Percentiles rank a stretch among this genome's conserved stretches.
phyloP scores from a whole-genome alignment of 139 green algal genomes.

The Picochlorum sp. region DNA sequence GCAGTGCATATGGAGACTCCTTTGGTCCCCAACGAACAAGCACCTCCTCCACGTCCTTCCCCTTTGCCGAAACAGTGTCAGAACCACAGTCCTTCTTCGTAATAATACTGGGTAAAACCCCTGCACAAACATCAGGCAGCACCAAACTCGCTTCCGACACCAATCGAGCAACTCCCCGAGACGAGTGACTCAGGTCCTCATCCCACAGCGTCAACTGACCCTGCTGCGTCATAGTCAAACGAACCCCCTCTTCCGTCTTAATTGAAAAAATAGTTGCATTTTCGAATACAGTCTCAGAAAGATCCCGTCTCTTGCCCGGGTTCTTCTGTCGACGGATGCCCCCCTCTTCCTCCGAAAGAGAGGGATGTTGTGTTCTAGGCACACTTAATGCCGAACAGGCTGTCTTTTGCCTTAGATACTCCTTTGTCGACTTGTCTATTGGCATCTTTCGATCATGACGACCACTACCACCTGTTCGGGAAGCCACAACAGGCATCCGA shows the following conservation, averaged over 20 bases:
- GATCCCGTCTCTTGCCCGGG: neutral
- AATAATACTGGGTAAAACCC: neutral
- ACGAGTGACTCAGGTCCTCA: neutral
- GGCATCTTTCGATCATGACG: too few species aligned
- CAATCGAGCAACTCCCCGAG: neutral
- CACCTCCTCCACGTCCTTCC: neutral
- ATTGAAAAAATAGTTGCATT: neutral
- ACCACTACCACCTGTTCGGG: too few species aligned
- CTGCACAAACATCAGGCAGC: neutral
- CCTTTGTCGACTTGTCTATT: too few species aligned
- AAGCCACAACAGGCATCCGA: too few species aligned
- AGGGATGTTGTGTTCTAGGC: too few species aligned
- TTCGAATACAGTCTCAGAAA: neutral
- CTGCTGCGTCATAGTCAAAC: neutral
- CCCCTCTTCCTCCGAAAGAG: neutral
- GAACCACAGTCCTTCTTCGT: neutral
- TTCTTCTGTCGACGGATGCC: neutral
- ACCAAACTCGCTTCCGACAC: neutral
- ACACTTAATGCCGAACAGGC: too few species aligned
- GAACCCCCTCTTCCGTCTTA: neutral
- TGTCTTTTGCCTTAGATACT: too few species aligned
- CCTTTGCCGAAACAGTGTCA: neutral
- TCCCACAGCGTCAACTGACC: neutral
- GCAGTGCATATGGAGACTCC: neutral
- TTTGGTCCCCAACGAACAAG: neutral